Percentiles rank a stretch among this genome's conserved stretches.
Conservation (phyloP, 352 stramenopile species). For the Phytopythium ostracodes region DNA sequence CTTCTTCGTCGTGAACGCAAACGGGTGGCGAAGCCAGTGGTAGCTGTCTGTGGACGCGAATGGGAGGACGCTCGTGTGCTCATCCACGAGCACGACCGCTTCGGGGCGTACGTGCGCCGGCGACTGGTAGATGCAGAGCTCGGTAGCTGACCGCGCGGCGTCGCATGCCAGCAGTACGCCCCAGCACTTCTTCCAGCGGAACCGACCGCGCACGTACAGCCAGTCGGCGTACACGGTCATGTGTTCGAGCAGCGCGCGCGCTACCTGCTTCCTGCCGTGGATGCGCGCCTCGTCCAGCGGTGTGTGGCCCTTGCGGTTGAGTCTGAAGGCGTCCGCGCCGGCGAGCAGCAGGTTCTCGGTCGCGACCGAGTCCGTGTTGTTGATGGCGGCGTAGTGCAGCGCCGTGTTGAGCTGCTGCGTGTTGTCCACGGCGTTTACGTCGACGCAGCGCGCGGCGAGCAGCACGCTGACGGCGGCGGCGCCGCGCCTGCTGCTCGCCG, state of each 20-base stretch:
- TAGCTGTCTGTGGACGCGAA: slow-evolving; percentile 7
- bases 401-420: slow-evolving; percentile 34
- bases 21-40: slow-evolving; percentile 4
- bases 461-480: slow-evolving; percentile 37
- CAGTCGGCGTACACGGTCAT: slow-evolving; percentile 36
- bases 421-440: slow-evolving; percentile 25
- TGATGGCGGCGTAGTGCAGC: slow-evolving; percentile 43
- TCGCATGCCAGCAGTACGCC: slow-evolving; percentile 40
- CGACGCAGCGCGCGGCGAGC: slow-evolving; percentile 27
- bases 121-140: slow-evolving; percentile 14
- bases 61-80: background rate
- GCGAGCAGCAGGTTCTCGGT: slow-evolving; percentile 38
- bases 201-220: slow-evolving; percentile 18
- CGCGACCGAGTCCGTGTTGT: slow-evolving; percentile 19
- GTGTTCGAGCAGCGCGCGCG: slow-evolving; percentile 26
- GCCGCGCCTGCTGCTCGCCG: slow-evolving; percentile 33
- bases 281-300: slow-evolving; percentile 43
- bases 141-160: slow-evolving; percentile 19
- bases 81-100: slow-evolving; percentile 7
- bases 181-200: slow-evolving; percentile 44
- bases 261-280: slow-evolving; percentile 18
- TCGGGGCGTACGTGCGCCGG: slow-evolving; percentile 2
- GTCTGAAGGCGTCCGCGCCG: slow-evolving; percentile 25
- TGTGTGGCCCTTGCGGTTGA: slow-evolving; percentile 43
- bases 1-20: slow-evolving; percentile 4